Base-by-base conservation (phyloP, 2,329 filamentous ascomycete genomes). In the Calonectria multiphialidica region DNA sequence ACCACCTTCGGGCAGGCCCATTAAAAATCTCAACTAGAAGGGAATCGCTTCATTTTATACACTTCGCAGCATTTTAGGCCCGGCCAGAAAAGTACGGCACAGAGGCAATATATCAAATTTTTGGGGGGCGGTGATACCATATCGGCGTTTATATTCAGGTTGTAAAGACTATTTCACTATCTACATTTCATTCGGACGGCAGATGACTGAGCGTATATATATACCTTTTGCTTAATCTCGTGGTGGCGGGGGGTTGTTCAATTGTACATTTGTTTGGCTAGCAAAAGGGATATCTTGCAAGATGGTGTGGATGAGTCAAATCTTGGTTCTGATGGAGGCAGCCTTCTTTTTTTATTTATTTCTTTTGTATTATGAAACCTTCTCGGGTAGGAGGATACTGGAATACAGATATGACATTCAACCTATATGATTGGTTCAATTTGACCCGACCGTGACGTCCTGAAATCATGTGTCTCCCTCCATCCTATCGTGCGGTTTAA, bases 1-100 rank as follows among this genome's bases (percentile, higher is more conserved):
- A 84, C 83, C 15, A 81, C 78, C 28, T 90, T 89, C 75, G 83
- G 86, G 16, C 79, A 80, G 75, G 76, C 80, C 25, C 78, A 78
- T 42, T 82, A 80, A 75, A 37, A 50, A 61, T 65, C 61, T 57
- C 45, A 28, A 53, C 40, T 53, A 59, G 21, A 68, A 40, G 35
- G 73, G 53, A 64, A 66, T 72, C 37, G 47, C 61, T 70, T 73
- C 33, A 25, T 71, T 72, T 74, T 21, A 70, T 76, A 53, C 28
- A 65, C 65, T 74, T 72, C 57, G 28, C 28, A 62, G 49, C 70
- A 71, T 68, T 63, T 66, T 53, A 66, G 70, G 66, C 53, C 68
- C 9, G 59, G 59, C 59, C 71, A 28, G 47, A 42, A 37, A 50
- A 61, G 45, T 50, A 42, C 44, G 71, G 65, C 50, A 21, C 7